Evolutionary conservation across 164 flowering plant genomes (phyloP).

Genomic region (Liquidambar formosana): DNA sequence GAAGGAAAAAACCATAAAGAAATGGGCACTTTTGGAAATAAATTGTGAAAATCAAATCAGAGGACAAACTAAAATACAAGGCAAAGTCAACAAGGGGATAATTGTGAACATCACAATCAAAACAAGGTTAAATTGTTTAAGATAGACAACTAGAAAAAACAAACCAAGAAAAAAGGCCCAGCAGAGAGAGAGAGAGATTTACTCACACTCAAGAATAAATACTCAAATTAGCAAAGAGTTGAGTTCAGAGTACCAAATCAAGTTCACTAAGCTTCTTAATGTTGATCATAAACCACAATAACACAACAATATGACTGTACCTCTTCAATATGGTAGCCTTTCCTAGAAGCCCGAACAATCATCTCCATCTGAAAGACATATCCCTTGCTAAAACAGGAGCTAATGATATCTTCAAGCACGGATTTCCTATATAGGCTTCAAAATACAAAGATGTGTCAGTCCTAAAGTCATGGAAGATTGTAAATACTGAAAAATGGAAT

Average conservation of each 20-base stretch:
- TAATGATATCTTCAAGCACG: constrained; percentile 87
- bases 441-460: constrained; percentile 12
- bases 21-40: too few species aligned
- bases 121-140: too few species aligned
- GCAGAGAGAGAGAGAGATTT: too few species aligned
- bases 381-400: constrained; percentile 88
- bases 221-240: not conserved
- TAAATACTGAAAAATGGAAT: not conserved
- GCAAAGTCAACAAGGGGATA: too few species aligned
- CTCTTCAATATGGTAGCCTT: constrained; percentile 94
- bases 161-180: too few species aligned
- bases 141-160: too few species aligned
- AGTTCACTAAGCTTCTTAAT: not conserved
- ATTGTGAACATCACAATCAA: too few species aligned
- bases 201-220: not conserved
- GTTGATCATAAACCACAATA: not conserved
- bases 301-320: constrained; percentile 32
- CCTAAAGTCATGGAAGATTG: constrained; percentile 1
- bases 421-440: constrained; percentile 79
- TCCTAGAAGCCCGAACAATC: constrained; percentile 94
- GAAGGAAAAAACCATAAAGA: too few species aligned
- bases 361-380: constrained; percentile 99
- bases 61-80: too few species aligned
- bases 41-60: too few species aligned
- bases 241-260: too few species aligned